phyloP scores from a whole-genome alignment of 2,329 filamentous ascomycete species.

The Parastagonospora avenae region DNA sequence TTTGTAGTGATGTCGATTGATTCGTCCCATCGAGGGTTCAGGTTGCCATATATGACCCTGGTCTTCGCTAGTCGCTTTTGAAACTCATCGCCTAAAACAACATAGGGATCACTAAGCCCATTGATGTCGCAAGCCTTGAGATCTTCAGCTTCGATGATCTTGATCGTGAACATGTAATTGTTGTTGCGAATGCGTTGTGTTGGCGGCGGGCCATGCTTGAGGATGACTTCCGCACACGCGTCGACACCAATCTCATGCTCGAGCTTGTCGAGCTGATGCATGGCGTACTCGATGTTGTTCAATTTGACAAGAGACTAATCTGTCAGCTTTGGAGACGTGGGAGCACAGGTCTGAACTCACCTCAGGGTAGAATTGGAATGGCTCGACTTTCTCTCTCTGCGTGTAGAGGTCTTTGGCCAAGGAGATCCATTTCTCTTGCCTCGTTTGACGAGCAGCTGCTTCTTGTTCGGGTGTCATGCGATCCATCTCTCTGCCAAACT shows the following conservation, averaged over 20 bases:
- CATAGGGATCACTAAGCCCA: conserved; percentile 93
- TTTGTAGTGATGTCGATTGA: conserved; percentile 94
- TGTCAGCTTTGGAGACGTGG: conserved; percentile 3
- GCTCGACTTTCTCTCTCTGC: conserved; percentile 89
- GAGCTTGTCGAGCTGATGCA: conserved; percentile 87
- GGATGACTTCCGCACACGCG: conserved; percentile 81
- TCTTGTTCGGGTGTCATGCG: conserved; percentile 86
- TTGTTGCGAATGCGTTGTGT: conserved; percentile 71
- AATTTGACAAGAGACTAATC: conserved; percentile 90
- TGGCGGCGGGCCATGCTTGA: conserved; percentile 72
- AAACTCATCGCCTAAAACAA: conserved; percentile 95
- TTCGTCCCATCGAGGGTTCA: conserved; percentile 97
- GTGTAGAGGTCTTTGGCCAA: conserved; percentile 93
- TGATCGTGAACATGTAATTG: conserved; percentile 98
- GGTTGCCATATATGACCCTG: conserved; percentile 83
- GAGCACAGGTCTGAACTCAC: conserved; percentile 55
- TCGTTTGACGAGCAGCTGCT: conserved; percentile 74
- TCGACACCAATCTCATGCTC: conserved; percentile 92
- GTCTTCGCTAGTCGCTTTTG: conserved; percentile 97
- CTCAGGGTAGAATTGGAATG: conserved; percentile 95
- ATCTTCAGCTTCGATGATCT: conserved; percentile 97
- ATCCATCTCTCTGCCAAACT: conserved; percentile 92
- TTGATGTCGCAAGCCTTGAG: conserved; percentile 97
- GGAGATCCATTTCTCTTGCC: conserved; percentile 91
- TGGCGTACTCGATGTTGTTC: conserved; percentile 96